A percentile compares a stretch with the other conserved stretches of the same genome.
These are phyloP conservation scores for Fomitopsis pulvina DNA, from an alignment of 768 basidiomycete species.

Conservation along the genomic window DNA sequence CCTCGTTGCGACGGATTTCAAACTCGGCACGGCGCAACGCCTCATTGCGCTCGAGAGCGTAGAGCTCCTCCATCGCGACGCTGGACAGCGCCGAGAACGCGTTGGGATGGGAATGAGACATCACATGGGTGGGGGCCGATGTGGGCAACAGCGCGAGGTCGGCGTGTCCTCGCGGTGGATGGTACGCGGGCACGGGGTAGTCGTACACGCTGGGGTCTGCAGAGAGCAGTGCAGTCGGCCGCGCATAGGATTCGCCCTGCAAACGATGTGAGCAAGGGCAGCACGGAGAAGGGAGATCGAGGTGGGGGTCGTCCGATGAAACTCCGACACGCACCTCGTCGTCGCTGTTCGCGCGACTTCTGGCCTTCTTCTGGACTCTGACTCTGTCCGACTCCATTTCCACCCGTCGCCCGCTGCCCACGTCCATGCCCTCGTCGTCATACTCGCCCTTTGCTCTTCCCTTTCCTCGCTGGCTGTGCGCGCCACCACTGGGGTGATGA, in stretches of 20 bases:
- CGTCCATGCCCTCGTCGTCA: conserved; percentile 14
- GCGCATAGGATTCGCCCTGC: conserved; percentile 32
- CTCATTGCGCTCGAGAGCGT: conserved; percentile 83
- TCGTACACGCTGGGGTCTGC: conserved; percentile 21
- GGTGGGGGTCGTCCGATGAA: neutral
- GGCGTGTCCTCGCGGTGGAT: conserved; percentile 5
- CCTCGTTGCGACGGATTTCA: conserved; percentile 56
- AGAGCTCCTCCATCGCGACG: conserved; percentile 84
- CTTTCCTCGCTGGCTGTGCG: conserved; percentile 13
- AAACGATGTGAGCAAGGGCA: conserved; percentile 14
- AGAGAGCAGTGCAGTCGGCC: conserved; percentile 27
- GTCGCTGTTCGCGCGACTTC: conserved; percentile 73
- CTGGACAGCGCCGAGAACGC: conserved; percentile 66
- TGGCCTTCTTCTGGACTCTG: conserved; percentile 67
- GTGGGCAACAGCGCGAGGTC: conserved; percentile 14
- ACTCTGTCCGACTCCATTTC: conserved; percentile 11
- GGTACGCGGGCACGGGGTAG: conserved; percentile 18
- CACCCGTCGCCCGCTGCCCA: conserved; percentile 13
- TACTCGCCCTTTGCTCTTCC: conserved; percentile 25
- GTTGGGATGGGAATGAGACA: conserved; percentile 29
- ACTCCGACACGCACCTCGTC: conserved; percentile 58
- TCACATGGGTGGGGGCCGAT: conserved; percentile 5
- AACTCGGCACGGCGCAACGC: conserved; percentile 82
- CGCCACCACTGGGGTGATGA: conserved; percentile 3
- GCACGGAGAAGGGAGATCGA: neutral